Evolutionary conservation across 2,329 filamentous ascomycete species (phyloP), one percentile per base, ranked within the genome.

Genomic region (Arthrobotrys sinensis): DNA sequence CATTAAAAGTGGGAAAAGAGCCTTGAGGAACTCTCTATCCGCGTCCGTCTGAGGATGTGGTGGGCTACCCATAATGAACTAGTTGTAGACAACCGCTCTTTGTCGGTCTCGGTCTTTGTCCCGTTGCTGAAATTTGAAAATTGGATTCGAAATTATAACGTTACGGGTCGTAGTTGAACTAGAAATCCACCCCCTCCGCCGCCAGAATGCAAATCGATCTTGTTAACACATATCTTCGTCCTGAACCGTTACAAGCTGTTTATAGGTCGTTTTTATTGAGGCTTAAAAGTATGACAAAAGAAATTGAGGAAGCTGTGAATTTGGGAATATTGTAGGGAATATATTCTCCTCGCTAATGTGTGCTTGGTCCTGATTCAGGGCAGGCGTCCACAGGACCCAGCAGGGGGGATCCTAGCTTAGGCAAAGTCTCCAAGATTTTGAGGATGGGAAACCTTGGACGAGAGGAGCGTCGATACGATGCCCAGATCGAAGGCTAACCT

Each of bases 1-100:
- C 4, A 7, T 24, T 12, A 76, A 63, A 14, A 69, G 45, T 1
- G 72, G 72, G 55, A 70, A 76, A 16, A 76, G 16, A 7, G 40
- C 3, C 50, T 16, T n/a, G 32, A 76, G 64, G 28, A 60, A 66
- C 24, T 64, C 72, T 16, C 72, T 64, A 43, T 76, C 72, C 24
- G 43, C 45, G 24, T 76, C 72, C 24, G 55, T 76, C 24, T 76
- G 72, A 10, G 43, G 70, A 38, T 67, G 8, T 21, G 60, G 60
- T 12, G 60, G 60, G 16, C 40, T 43, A 4, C 55, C 55, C 55
- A 60, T 50, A 3, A 7, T 53, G 50, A 4, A 4, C 24, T 4
- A 28, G 24, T 28, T 28, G 24, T 28, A 28, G 24, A 28, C 2
- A 4, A 28, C 24, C 2, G 24, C 24, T 2, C 24, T 2, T 2